These are phyloP conservation scores for Chlorociboria aeruginascens DNA, from an alignment of 495 filamentous ascomycete genomes.

Conservation along the genomic window DNA sequence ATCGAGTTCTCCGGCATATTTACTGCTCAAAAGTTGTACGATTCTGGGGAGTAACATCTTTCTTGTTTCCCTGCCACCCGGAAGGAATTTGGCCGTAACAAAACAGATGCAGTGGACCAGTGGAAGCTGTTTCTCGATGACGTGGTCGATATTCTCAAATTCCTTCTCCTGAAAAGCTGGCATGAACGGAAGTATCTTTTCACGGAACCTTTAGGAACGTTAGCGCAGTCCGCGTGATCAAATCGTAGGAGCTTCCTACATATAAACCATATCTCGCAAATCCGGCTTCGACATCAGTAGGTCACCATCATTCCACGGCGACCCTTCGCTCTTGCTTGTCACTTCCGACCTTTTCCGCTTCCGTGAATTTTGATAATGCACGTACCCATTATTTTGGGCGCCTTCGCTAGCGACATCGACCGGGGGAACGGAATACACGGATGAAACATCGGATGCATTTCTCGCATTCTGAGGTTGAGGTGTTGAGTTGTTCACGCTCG, in stretches of 20 bases:
- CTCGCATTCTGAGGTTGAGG: too few relatives aligned
- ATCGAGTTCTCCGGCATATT: not conserved
- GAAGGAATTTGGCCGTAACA: slow-evolving; percentile 5
- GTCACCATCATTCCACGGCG: not conserved
- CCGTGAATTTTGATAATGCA: not conserved
- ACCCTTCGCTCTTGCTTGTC: not conserved
- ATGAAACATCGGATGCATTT: not conserved
- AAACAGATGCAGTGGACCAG: slow-evolving; percentile 7
- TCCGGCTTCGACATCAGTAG: not conserved
- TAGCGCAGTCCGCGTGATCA: not conserved
- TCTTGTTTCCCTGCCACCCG: not conserved
- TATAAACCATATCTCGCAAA: slow-evolving; percentile 1
- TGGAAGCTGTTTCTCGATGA: slow-evolving; percentile 2
- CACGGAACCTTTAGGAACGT: not conserved
- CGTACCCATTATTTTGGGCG: too few relatives aligned
- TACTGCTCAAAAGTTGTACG: not conserved
- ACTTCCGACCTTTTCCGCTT: not conserved
- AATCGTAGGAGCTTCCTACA: not conserved
- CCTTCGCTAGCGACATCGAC: not conserved
- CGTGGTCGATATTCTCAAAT: not conserved
- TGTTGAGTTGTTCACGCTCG: too few relatives aligned
- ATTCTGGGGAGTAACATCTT: slow-evolving; percentile 1
- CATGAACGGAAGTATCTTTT: not conserved
- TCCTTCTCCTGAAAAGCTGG: not conserved
- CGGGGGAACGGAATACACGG: slow-evolving; percentile 1